Evolutionary conservation across 2,329 filamentous ascomycete genomes (phyloP).

Genomic region (Cladosporium cucumerinum): DNA sequence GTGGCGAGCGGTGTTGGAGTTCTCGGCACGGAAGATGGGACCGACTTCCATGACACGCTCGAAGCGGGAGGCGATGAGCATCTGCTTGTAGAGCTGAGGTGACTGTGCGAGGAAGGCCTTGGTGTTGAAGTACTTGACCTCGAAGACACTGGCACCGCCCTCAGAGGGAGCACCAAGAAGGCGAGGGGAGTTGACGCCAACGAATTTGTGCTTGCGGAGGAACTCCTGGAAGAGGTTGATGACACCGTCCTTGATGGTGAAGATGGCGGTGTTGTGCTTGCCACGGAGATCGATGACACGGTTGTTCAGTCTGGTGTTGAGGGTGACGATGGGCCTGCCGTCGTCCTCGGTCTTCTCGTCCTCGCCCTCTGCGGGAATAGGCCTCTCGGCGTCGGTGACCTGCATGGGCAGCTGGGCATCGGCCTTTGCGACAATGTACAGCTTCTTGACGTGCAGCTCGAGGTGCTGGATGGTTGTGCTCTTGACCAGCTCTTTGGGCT

Average conservation of each 20-base stretch:
- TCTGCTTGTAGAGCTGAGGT: slow-evolving; percentile 85
- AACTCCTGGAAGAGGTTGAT: slow-evolving; percentile 74
- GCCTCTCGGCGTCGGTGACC: slow-evolving; percentile 51
- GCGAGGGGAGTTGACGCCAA: slow-evolving; percentile 84
- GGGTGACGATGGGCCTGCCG: slow-evolving; percentile 66
- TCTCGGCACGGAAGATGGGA: slow-evolving; percentile 81
- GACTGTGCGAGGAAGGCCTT: slow-evolving; percentile 77
- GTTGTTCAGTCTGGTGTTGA: slow-evolving; percentile 86
- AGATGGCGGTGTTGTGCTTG: slow-evolving; percentile 86
- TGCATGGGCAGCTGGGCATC: slow-evolving; percentile 60
- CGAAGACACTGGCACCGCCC: slow-evolving; percentile 88
- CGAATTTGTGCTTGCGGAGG: slow-evolving; percentile 70
- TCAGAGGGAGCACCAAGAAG: slow-evolving; percentile 87
- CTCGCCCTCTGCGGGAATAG: slow-evolving; percentile 48
- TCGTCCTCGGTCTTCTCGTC: slow-evolving; percentile 50
- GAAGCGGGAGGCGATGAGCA: slow-evolving; percentile 74
- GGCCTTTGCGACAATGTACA: slow-evolving; percentile 70
- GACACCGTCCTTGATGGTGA: slow-evolving; percentile 64
- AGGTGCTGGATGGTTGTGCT: slow-evolving; percentile 74
- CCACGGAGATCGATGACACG: slow-evolving; percentile 88
- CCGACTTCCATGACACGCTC: slow-evolving; percentile 76
- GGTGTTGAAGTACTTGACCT: slow-evolving; percentile 82
- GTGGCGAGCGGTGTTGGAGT: slow-evolving; percentile 78
- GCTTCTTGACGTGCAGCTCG: slow-evolving; percentile 85
- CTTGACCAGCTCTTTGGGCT: slow-evolving; percentile 82